These are phyloP conservation scores for Lithocarpus polystachyus DNA, from an alignment of 306 rosid species.

Conservation along the genomic window DNA sequence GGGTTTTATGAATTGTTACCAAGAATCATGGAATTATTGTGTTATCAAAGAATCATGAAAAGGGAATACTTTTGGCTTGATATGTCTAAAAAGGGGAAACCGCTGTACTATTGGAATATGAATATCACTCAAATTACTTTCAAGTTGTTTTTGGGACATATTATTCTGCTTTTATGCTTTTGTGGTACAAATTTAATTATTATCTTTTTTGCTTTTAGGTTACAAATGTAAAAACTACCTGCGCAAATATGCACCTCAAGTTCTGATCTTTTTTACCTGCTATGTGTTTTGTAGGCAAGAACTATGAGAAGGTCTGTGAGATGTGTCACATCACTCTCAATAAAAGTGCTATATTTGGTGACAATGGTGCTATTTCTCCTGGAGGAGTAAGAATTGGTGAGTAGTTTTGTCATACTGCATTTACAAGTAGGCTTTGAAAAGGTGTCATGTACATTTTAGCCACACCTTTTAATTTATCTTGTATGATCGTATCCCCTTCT, in stretches of 20 bases:
- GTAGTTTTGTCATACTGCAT: slow-evolving; percentile 21
- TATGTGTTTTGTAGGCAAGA: slow-evolving; percentile 48
- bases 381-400: slow-evolving; percentile 86
- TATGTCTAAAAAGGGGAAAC: not conserved
- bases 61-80: not conserved
- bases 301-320: slow-evolving; percentile 82
- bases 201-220: not conserved
- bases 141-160: not conserved
- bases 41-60: not conserved
- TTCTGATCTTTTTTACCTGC: slow-evolving; percentile 4
- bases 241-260: slow-evolving; percentile 15
- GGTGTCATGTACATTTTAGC: not conserved
- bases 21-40: not conserved
- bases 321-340: slow-evolving; percentile 72
- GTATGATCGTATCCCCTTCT: not conserved
- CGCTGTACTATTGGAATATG: too few species aligned
- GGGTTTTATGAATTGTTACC: not conserved
- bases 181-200: not conserved
- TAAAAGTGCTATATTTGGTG: slow-evolving; percentile 63
- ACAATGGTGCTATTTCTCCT: slow-evolving; percentile 63
- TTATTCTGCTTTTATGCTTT: not conserved
- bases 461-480: not conserved
- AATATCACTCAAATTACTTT: not conserved
- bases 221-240: slow-evolving; percentile 1
- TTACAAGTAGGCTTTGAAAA: not conserved